These are phyloP conservation scores for Termitomyces titanicus DNA, from an alignment of 768 basidiomycete genomes.

Conservation along the genomic window DNA sequence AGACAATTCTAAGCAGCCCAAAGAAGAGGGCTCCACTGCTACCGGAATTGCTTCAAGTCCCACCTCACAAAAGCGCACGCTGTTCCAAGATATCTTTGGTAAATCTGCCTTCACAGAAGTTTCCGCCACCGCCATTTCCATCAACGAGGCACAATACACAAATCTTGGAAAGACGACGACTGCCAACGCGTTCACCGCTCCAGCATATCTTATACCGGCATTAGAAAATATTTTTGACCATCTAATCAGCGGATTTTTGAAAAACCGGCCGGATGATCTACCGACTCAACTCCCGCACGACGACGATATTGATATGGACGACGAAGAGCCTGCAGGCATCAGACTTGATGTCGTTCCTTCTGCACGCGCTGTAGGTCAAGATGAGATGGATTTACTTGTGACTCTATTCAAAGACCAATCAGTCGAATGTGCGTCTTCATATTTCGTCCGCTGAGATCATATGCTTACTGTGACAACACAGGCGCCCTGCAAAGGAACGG, in stretches of 20 bases:
- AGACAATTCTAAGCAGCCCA: conserved; percentile 40
- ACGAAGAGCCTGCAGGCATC: conserved; percentile 22
- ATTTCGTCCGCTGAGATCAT: neutral
- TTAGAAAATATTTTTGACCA: conserved; percentile 68
- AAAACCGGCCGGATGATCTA: conserved; percentile 17
- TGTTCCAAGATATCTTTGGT: conserved; percentile 93
- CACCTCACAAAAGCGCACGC: conserved; percentile 39
- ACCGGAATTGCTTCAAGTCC: conserved; percentile 30
- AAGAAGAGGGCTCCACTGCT: conserved; percentile 40
- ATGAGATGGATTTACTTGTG: conserved; percentile 58
- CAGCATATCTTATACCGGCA: conserved; percentile 76
- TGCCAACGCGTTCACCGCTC: conserved; percentile 47
- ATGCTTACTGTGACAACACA: neutral
- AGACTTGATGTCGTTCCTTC: conserved; percentile 11
- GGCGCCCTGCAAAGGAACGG: conserved; percentile 2
- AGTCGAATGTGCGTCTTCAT: conserved; percentile 34
- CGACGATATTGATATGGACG: conserved; percentile 45
- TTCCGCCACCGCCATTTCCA: conserved; percentile 17
- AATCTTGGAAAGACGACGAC: conserved; percentile 5
- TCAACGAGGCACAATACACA: neutral
- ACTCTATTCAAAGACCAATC: conserved; percentile 58
- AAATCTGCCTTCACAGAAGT: conserved; percentile 55
- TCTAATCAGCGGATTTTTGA: conserved; percentile 35
- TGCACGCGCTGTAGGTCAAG: conserved; percentile 38
- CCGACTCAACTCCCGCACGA: conserved; percentile 17